These are phyloP conservation scores for Citrus cavaleriei DNA, from an alignment of 345 rosid genomes.

Conservation along the genomic window DNA sequence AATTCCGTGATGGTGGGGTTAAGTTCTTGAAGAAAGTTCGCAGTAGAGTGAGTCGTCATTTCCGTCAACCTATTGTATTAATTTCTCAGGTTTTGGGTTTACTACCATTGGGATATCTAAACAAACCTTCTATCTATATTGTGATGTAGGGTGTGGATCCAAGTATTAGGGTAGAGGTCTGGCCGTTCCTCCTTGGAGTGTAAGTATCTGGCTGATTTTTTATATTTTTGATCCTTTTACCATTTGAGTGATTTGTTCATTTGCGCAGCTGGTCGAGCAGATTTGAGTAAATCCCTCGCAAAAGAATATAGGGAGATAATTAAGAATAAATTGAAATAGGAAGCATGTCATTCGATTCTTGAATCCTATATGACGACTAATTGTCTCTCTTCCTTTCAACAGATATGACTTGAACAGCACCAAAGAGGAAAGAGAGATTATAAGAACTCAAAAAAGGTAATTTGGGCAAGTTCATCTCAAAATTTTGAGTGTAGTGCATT, in stretches of 20 bases:
- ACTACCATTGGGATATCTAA: constrained; percentile 10
- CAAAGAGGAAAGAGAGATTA: constrained; percentile 63
- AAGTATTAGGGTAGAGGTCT: constrained; percentile 77
- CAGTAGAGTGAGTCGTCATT: constrained; percentile 64
- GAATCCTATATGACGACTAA: neutral
- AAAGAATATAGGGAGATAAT: neutral
- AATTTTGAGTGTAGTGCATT: constrained; percentile 7
- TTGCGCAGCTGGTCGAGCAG: neutral
- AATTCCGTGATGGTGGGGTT: constrained; percentile 68
- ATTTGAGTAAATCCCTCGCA: neutral
- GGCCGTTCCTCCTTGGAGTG: constrained; percentile 99
- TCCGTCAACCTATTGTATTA: neutral
- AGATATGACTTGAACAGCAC: constrained; percentile 81
- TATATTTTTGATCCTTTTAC: neutral
- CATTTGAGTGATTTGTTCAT: neutral
- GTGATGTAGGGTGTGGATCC: constrained; percentile 85
- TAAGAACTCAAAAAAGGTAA: constrained; percentile 72
- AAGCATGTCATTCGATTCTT: neutral
- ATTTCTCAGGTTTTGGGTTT: constrained; percentile 9
- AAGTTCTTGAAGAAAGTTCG: constrained; percentile 86
- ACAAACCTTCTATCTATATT: constrained; percentile 8
- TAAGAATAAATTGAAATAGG: neutral
- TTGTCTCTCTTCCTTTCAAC: constrained; percentile 15
- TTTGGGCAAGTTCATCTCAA: neutral
- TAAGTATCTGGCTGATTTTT: constrained; percentile 39